Percentiles rank a stretch among this genome's conserved stretches.
These are phyloP conservation scores for Myxozyma kluyveri DNA, from an alignment of 805 yeast species.

Conservation along the genomic window DNA sequence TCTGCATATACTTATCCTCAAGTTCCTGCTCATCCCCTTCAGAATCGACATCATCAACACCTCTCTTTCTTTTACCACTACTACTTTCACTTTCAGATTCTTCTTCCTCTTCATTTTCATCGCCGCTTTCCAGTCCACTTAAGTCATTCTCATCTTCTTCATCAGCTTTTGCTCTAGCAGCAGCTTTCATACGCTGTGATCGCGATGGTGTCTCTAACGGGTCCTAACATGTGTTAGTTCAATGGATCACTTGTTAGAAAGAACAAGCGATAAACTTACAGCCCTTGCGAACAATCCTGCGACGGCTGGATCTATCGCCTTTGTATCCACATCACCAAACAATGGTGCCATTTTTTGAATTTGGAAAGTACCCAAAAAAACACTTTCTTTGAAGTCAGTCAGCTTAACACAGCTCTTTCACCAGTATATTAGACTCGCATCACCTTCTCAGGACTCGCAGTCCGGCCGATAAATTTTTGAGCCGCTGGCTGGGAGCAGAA, in stretches of 20 bases:
- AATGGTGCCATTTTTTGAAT: constrained; percentile 10
- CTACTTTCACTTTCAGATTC: constrained; percentile 20
- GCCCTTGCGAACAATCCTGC: constrained; percentile 13
- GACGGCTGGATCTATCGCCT: constrained; percentile 11
- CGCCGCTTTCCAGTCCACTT: constrained; percentile 9
- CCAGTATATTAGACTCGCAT: too few relatives aligned
- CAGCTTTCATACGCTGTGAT: constrained; percentile 11
- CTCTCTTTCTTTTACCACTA: constrained; percentile 23
- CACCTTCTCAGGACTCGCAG: too few relatives aligned
- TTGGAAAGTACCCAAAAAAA: too few relatives aligned
- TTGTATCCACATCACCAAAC: constrained; percentile 12
- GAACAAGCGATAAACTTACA: constrained; percentile 9
- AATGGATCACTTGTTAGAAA: background rate
- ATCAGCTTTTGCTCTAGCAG: background rate
- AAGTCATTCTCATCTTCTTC: constrained; percentile 1
- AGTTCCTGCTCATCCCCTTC: constrained; percentile 11
- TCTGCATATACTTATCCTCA: constrained; percentile 20
- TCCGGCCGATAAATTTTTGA: too few relatives aligned
- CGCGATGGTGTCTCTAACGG: constrained; percentile 16
- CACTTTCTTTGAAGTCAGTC: too few relatives aligned
- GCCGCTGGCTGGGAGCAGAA: too few relatives aligned
- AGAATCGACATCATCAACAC: constrained; percentile 16
- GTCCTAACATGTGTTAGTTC: background rate
- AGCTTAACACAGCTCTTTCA: too few relatives aligned
- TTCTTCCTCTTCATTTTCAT: constrained; percentile 9